Percentiles rank a stretch among this genome's conserved stretches.
Conservation (phyloP, 352 stramenopile genomes). For the Globisporangium middletonii region DNA sequence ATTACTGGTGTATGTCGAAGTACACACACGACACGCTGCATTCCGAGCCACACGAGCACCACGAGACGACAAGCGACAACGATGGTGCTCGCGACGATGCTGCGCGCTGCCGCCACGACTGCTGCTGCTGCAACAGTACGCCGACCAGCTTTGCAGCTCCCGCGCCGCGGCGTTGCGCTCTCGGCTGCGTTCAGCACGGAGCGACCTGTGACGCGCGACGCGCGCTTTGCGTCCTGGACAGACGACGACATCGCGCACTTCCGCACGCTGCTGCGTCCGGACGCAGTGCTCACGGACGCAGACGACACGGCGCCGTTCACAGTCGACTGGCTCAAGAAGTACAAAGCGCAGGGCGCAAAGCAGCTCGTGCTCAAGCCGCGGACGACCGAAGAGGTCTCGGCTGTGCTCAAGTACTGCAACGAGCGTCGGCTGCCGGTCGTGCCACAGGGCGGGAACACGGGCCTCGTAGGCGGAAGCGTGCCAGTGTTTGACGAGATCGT, state of each 20-base stretch:
- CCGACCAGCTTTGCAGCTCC: constrained; percentile 1
- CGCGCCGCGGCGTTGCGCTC: constrained; percentile 3
- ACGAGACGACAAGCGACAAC: not conserved
- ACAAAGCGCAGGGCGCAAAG: constrained; percentile 46
- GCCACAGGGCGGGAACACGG: constrained; percentile 96
- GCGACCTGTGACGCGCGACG: constrained; percentile 28
- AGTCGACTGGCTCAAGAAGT: constrained; percentile 85
- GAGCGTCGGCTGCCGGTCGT: constrained; percentile 86
- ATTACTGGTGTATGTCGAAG: not conserved
- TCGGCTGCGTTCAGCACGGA: constrained; percentile 13
- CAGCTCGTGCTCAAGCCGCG: constrained; percentile 85
- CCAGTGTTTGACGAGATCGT: constrained; percentile 93
- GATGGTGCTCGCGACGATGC: constrained; percentile 1
- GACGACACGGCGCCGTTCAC: constrained; percentile 73
- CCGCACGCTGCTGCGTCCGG: constrained; percentile 34
- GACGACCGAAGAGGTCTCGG: constrained; percentile 82
- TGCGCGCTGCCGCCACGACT: constrained; percentile 8
- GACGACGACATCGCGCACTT: constrained; percentile 64
- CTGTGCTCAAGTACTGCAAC: constrained; percentile 92
- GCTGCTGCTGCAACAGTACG: constrained; percentile 7
- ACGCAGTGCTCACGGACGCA: constrained; percentile 44
- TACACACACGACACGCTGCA: too few relatives aligned
- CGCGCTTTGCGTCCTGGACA: constrained; percentile 45
- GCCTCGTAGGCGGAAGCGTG: constrained; percentile 92
- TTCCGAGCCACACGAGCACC: not conserved